A percentile compares a stretch with the other conserved stretches of the same genome.
Conservation (phyloP, 495 filamentous ascomycete species). For the Penicillium canescens region DNA sequence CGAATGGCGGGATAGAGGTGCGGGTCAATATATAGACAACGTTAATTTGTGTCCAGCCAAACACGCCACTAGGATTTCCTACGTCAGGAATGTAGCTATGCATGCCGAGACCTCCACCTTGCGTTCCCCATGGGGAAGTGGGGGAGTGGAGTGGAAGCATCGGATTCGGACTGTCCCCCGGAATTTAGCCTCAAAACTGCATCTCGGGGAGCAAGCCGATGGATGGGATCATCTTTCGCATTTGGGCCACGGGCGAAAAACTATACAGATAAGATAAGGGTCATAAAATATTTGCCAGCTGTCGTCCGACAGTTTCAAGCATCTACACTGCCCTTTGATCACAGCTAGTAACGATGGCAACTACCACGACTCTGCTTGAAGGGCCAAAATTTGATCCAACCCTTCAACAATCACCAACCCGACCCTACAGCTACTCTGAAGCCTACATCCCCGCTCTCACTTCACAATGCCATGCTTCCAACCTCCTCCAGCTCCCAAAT, state of each 20-base stretch:
- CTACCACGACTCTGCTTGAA: background rate
- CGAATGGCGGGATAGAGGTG: background rate
- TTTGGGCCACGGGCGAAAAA: background rate
- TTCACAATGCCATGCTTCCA: slow-evolving; percentile 27
- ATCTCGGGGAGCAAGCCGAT: slow-evolving; percentile 17
- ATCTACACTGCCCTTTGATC: background rate
- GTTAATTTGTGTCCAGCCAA: background rate
- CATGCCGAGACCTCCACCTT: slow-evolving; percentile 2
- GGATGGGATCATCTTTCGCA: background rate
- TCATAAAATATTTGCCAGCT: background rate
- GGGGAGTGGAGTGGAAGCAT: slow-evolving; percentile 9
- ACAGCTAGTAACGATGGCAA: slow-evolving; percentile 7
- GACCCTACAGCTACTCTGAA: slow-evolving; percentile 8
- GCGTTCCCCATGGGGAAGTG: slow-evolving; percentile 23
- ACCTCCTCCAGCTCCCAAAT: slow-evolving; percentile 23
- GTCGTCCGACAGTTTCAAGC: no score
- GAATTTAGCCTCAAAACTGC: background rate
- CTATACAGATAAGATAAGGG: slow-evolving; percentile 10
- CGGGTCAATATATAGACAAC: slow-evolving; percentile 3
- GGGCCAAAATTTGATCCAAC: slow-evolving; percentile 6
- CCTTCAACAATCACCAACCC: background rate
- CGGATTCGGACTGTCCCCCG: slow-evolving; percentile 13
- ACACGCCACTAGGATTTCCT: background rate
- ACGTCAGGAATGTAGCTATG: background rate
- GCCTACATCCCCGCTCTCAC: slow-evolving; percentile 26